Evolutionary conservation across 257 asterid genomes (phyloP).

Genomic region (Apocynum venetum): DNA sequence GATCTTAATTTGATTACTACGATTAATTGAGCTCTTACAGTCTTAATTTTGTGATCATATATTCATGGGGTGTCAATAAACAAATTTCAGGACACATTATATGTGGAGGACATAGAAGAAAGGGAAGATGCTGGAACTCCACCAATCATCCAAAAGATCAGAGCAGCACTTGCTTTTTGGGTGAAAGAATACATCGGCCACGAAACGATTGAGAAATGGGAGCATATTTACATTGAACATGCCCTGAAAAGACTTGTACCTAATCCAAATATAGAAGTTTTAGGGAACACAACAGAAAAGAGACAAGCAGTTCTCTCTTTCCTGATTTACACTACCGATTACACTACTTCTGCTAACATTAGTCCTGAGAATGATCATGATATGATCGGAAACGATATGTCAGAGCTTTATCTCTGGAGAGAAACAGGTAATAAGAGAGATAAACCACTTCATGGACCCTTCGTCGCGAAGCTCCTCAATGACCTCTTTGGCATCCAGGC

Average conservation of each 20-base stretch:
- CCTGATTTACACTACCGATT: conserved; percentile 32
- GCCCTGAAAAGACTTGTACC: conserved; percentile 42
- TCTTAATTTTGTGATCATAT: too few species aligned
- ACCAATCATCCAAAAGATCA: too few species aligned
- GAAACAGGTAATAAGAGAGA: conserved; percentile 19
- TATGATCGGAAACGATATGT: background rate
- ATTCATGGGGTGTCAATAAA: too few species aligned
- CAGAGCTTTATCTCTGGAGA: conserved; percentile 27
- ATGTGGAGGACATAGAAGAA: too few species aligned
- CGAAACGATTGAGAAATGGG: too few species aligned
- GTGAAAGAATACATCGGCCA: too few species aligned
- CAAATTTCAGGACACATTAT: too few species aligned
- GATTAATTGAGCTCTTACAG: too few species aligned
- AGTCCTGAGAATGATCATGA: background rate
- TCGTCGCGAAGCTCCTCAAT: conserved; percentile 61
- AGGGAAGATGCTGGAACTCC: too few species aligned
- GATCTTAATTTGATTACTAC: too few species aligned
- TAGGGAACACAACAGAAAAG: conserved; percentile 44
- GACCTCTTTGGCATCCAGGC: conserved; percentile 77
- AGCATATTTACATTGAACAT: conserved; percentile 23
- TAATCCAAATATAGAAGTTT: conserved; percentile 32
- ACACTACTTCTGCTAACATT: background rate
- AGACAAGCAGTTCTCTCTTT: conserved; percentile 61
- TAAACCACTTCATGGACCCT: conserved; percentile 59
- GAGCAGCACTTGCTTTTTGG: too few species aligned